These are phyloP conservation scores for Thermothielavioides terrestris DNA, from an alignment of 495 filamentous ascomycete species.

Conservation along the genomic window DNA sequence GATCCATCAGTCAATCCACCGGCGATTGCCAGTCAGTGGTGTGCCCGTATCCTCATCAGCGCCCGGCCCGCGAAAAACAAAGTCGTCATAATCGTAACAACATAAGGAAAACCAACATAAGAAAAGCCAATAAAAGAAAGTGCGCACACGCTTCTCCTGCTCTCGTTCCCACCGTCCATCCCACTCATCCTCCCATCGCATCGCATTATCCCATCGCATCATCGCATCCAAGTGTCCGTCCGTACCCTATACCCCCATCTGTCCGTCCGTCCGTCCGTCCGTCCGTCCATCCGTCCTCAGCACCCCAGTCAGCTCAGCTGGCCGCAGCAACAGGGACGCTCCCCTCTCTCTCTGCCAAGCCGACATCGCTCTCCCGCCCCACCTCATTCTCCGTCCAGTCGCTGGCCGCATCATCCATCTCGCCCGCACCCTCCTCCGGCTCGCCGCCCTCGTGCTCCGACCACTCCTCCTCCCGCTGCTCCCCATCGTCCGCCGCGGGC, in stretches of 20 bases:
- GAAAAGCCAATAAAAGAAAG: slow-evolving; percentile 11
- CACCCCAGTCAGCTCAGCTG: neutral
- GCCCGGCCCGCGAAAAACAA: neutral
- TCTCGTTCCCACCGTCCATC: neutral
- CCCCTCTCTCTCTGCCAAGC: neutral
- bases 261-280: too few species aligned
- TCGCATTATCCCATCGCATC: neutral
- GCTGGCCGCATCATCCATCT: slow-evolving; percentile 25
- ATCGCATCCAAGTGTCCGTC: too few species aligned
- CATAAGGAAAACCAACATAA: slow-evolving; percentile 5
- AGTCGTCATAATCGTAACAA: slow-evolving; percentile 5
- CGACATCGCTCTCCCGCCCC: slow-evolving; percentile 17
- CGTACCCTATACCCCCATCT: too few species aligned
- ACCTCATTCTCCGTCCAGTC: slow-evolving; percentile 32
- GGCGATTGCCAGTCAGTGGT: neutral
- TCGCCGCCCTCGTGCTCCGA: slow-evolving; percentile 10
- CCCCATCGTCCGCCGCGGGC: slow-evolving; percentile 47
- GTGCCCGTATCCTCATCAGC: neutral
- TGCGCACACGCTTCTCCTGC: neutral
- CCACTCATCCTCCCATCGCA: neutral
- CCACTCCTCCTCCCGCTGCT: slow-evolving; percentile 36
- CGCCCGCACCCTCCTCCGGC: slow-evolving; percentile 7
- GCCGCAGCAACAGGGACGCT: slow-evolving; percentile 7
- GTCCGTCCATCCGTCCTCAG: too few species aligned
- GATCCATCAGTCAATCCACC: neutral